Evolutionary conservation across 345 rosid species (phyloP).

Genomic region (Gossypium bickii): DNA sequence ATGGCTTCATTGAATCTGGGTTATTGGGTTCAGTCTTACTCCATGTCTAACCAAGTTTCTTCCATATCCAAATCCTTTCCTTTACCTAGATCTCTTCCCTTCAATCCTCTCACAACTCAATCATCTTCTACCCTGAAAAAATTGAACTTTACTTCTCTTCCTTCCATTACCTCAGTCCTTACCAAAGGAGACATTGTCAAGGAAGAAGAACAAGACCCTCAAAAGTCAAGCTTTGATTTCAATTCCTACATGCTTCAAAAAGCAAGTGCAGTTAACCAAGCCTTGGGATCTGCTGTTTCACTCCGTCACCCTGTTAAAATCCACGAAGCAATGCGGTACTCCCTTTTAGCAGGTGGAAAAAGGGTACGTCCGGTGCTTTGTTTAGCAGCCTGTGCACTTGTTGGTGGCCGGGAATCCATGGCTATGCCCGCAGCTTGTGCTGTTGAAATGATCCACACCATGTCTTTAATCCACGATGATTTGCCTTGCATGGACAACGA

Average conservation of each 20-base stretch:
- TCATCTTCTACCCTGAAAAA: constrained; percentile 14
- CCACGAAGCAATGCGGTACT: constrained; percentile 93
- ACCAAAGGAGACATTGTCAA: constrained; percentile 38
- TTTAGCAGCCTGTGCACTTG: constrained; percentile 83
- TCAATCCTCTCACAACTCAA: constrained; percentile 6
- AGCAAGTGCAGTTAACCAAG: constrained; percentile 59
- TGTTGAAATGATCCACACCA: constrained; percentile 90
- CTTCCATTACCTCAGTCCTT: constrained; percentile 44
- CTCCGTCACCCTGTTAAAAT: constrained; percentile 67
- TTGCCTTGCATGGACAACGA: constrained; percentile 96
- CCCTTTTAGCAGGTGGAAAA: constrained; percentile 86
- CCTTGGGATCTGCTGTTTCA: constrained; percentile 58
- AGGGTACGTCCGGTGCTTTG: constrained; percentile 79
- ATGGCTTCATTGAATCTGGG: constrained; percentile 56
- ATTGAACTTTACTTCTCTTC: constrained; percentile 12
- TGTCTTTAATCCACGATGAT: constrained; percentile 94
- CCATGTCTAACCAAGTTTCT: constrained; percentile 20
- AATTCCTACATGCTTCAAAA: constrained; percentile 62
- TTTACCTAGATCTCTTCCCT: constrained; percentile 7
- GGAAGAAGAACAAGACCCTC: constrained; percentile 27
- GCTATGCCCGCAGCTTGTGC: constrained; percentile 94
- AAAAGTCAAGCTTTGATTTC: constrained; percentile 59
- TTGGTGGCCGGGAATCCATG: constrained; percentile 54
- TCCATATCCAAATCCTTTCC: constrained; percentile 38
- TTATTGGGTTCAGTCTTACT: constrained; percentile 35